phyloP scores from a whole-genome alignment of 2,329 filamentous ascomycete genomes.

The Dendryphion nanum region DNA sequence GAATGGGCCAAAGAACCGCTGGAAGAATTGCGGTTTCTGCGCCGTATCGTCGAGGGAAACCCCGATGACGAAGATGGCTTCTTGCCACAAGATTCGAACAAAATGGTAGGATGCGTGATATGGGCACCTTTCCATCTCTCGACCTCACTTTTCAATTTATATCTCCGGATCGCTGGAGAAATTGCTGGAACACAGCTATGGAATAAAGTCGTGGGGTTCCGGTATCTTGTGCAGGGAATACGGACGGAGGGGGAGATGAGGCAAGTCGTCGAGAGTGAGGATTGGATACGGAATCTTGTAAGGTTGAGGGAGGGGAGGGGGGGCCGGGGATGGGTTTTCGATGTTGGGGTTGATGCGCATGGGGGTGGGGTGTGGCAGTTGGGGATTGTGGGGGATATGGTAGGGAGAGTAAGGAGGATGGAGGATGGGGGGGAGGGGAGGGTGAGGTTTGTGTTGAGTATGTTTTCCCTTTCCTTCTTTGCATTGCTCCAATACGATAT shows the following conservation, averaged over 20 bases:
- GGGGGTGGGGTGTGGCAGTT: conserved; percentile 67
- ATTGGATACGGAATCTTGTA: conserved; percentile 52
- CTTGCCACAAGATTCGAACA: conserved; percentile 41
- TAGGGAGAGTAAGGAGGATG: conserved; percentile 43
- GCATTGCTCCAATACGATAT: background rate
- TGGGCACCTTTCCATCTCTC: conserved; percentile 83
- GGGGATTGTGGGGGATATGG: conserved; percentile 34
- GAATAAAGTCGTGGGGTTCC: conserved; percentile 71
- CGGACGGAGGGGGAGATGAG: conserved; percentile 35
- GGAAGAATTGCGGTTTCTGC: conserved; percentile 68
- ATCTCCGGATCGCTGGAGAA: conserved; percentile 61
- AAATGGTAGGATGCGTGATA: conserved; percentile 67
- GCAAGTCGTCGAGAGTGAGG: conserved; percentile 29
- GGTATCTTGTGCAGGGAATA: conserved; percentile 71
- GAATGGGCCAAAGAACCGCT: conserved; percentile 67
- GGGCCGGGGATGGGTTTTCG: conserved; percentile 66
- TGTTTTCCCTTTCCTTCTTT: conserved; percentile 30
- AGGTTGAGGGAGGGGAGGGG: conserved; percentile 62
- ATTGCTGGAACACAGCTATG: conserved; percentile 62
- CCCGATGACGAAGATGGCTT: conserved; percentile 62
- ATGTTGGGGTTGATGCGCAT: conserved; percentile 80
- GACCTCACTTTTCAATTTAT: conserved; percentile 58
- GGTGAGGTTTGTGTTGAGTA: conserved; percentile 69
- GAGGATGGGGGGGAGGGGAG: conserved; percentile 59
- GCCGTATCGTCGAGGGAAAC: conserved; percentile 62